These are phyloP conservation scores for Backusella australiensis DNA, from an alignment of 192 early-diverging fungal species.

Conservation along the genomic window DNA sequence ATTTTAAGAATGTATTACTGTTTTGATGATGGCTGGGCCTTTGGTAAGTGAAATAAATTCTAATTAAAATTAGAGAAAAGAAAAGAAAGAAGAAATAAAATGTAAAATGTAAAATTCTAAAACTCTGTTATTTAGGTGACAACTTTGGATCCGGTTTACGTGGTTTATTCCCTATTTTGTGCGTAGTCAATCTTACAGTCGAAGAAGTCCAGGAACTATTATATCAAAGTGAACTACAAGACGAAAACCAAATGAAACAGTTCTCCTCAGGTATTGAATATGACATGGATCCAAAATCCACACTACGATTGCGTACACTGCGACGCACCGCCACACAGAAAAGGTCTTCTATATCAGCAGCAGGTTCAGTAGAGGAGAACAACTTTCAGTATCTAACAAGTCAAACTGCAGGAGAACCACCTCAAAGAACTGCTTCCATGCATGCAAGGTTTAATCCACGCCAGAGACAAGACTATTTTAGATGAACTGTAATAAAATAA, in stretches of 20 bases:
- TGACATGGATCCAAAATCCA: not conserved
- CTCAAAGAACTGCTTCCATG: constrained; percentile 18
- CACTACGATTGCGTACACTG: not conserved
- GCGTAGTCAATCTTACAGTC: constrained; percentile 11
- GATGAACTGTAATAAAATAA: constrained; percentile 2
- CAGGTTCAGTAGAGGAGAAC: not conserved
- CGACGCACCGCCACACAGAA: constrained; percentile 3
- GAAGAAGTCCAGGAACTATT: constrained; percentile 18
- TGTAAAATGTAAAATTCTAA: not conserved
- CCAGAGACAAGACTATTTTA: constrained; percentile 10
- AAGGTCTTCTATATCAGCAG: not conserved
- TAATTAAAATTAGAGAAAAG: not conserved
- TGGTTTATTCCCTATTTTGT: constrained; percentile 26
- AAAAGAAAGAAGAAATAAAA: not conserved
- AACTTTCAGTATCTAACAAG: constrained; percentile 1
- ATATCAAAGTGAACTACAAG: not conserved
- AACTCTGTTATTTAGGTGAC: constrained; percentile 9
- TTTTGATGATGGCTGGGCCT: constrained; percentile 33
- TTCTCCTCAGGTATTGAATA: not conserved
- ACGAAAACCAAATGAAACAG: not conserved
- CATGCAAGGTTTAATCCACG: not conserved
- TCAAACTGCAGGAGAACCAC: not conserved
- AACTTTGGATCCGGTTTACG: constrained; percentile 23
- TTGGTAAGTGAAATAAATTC: constrained; percentile 13
- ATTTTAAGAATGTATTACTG: constrained; percentile 22